Percentiles rank a stretch among this genome's conserved stretches.
phyloP scores from a whole-genome alignment of 2,329 filamentous ascomycete species.

The Zasmidium citrigriseum region DNA sequence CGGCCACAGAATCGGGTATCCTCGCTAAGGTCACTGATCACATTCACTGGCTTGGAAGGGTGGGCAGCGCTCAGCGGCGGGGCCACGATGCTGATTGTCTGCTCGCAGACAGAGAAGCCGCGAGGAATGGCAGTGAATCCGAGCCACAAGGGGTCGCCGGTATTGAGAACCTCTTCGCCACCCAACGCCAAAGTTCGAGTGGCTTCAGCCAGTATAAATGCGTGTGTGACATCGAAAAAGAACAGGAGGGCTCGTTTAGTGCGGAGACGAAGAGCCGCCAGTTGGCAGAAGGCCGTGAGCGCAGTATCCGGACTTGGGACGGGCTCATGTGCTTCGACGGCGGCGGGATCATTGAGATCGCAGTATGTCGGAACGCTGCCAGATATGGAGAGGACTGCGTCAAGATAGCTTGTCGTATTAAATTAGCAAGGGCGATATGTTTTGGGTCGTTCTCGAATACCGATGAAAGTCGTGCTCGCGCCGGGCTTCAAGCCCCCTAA shows the following conservation, averaged over 20 bases:
- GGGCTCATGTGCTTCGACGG: conserved; percentile 26
- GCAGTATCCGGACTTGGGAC: conserved; percentile 36
- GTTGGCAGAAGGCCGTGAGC: conserved; percentile 52
- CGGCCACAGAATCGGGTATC: conserved; percentile 30
- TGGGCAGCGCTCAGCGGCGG: conserved; percentile 20
- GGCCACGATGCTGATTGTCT: conserved; percentile 26
- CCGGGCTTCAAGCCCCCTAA: background rate
- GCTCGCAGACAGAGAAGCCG: conserved; percentile 32
- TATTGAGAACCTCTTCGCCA: conserved; percentile 23
- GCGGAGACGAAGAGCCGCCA: conserved; percentile 52
- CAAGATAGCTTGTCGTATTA: background rate
- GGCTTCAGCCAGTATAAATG: conserved; percentile 57
- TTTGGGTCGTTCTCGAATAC: background rate
- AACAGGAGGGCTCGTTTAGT: conserved; percentile 55
- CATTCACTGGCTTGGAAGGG: conserved; percentile 9
- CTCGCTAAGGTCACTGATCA: conserved; percentile 32
- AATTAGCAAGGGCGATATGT: too few species aligned
- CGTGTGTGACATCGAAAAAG: conserved; percentile 51
- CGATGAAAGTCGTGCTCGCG: background rate
- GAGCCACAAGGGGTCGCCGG: conserved; percentile 31
- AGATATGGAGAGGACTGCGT: background rate
- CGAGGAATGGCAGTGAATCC: conserved; percentile 32
- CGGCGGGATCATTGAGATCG: conserved; percentile 25
- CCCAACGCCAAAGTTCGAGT: conserved; percentile 49
- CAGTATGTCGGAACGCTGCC: conserved; percentile 21